Conservation (phyloP, 2,329 filamentous ascomycete species). For the Clonostachys rhizophaga region DNA sequence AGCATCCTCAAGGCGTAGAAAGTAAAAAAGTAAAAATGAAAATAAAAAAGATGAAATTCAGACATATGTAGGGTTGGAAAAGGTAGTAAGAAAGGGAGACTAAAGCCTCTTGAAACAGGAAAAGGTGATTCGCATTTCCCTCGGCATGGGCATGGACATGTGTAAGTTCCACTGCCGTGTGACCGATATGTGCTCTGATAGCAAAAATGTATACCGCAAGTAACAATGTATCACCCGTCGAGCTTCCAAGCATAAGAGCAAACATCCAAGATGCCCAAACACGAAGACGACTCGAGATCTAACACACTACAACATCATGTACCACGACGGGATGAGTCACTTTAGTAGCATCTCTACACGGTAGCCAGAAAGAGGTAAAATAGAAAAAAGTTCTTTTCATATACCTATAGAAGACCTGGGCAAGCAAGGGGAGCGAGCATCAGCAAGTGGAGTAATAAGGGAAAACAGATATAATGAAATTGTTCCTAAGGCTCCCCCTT, state of each 20-base stretch:
- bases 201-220: too few relatives aligned
- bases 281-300: not conserved
- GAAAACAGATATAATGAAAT: not conserved
- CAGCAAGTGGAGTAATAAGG: constrained; percentile 4
- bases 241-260: not conserved
- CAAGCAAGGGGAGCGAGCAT: constrained; percentile 15
- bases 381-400: constrained; percentile 2
- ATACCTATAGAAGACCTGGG: constrained; percentile 19
- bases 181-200: too few relatives aligned
- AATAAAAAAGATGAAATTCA: not conserved
- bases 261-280: not conserved
- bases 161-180: too few relatives aligned
- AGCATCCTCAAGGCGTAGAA: constrained; percentile 51
- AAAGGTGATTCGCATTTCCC: constrained; percentile 2
- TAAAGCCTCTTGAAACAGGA: too few relatives aligned
- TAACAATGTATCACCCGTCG: too few relatives aligned
- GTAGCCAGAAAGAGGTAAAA: not conserved
- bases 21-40: not conserved
- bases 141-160: constrained; percentile 2
- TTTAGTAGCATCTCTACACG: too few relatives aligned
- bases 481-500: not conserved
- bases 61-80: not conserved
- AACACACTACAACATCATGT: too few relatives aligned
- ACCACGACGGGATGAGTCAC: too few relatives aligned
- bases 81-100: constrained; percentile 5